phyloP scores from a whole-genome alignment of 768 basidiomycete species.

The Mycena floridula region DNA sequence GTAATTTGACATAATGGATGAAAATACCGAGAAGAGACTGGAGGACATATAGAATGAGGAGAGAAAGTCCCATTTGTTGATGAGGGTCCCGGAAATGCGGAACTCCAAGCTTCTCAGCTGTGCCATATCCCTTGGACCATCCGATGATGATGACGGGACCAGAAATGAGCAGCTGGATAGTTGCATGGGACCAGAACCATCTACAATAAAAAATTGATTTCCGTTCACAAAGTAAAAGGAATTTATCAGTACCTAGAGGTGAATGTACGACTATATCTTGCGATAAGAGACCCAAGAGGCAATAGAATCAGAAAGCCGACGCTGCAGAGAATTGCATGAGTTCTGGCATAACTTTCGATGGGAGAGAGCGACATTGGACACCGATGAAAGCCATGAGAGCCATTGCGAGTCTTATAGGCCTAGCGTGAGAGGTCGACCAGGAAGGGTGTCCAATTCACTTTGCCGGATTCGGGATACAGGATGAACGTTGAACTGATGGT shows the following conservation, averaged over 20 bases:
- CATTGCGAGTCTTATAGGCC: too few relatives aligned
- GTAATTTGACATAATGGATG: slow-evolving; percentile 49
- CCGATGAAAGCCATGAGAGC: too few relatives aligned
- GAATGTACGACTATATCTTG: slow-evolving; percentile 48
- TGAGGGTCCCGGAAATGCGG: slow-evolving; percentile 36
- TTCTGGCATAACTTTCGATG: slow-evolving; percentile 30
- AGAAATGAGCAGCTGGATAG: slow-evolving; percentile 43
- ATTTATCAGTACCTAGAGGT: slow-evolving; percentile 30
- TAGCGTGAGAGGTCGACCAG: too few relatives aligned
- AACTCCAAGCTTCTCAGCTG: slow-evolving; percentile 22
- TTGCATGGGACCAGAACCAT: slow-evolving; percentile 46
- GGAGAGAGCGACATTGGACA: slow-evolving; percentile 17
- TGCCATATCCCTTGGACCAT: slow-evolving; percentile 35
- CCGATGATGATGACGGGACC: slow-evolving; percentile 50
- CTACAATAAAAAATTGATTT: slow-evolving; percentile 28
- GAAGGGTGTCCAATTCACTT: too few relatives aligned
- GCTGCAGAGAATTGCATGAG: slow-evolving; percentile 46
- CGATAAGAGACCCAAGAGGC: slow-evolving; percentile 50
- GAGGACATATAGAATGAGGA: slow-evolving; percentile 47
- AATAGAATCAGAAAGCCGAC: slow-evolving; percentile 52
- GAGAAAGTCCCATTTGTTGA: slow-evolving; percentile 44
- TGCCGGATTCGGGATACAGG: too few relatives aligned
- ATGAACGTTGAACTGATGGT: too few relatives aligned
- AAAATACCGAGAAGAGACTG: slow-evolving; percentile 43
- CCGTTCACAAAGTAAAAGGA: neutral